Percentiles rank a stretch among this genome's conserved stretches.
Evolutionary conservation across 2,329 filamentous ascomycete genomes (phyloP).

Genomic region (Stagonosporopsis vannaccii): DNA sequence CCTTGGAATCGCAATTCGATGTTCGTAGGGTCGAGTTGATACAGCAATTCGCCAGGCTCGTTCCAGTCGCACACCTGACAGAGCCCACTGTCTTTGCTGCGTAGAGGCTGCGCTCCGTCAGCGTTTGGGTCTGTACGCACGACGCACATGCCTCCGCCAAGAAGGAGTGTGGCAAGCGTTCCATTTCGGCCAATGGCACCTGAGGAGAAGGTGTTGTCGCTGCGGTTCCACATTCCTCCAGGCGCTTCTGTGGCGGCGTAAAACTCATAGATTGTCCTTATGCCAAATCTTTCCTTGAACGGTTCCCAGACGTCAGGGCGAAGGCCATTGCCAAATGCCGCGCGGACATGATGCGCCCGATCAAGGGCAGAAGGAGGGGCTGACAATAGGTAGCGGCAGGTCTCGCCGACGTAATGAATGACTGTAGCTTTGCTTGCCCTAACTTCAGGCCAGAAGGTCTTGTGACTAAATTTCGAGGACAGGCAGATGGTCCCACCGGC

Average conservation of each 20-base stretch:
- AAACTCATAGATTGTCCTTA: constrained; percentile 49
- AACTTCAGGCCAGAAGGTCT: constrained; percentile 50
- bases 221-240: constrained; percentile 62
- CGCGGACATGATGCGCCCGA: constrained; percentile 41
- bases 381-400: constrained; percentile 49
- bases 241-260: constrained; percentile 61
- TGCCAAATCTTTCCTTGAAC: constrained; percentile 51
- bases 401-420: constrained; percentile 51
- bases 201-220: constrained; percentile 63
- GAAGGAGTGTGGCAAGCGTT: constrained; percentile 60
- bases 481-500: constrained; percentile 40
- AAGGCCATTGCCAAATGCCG: constrained; percentile 51
- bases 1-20: constrained; percentile 65
- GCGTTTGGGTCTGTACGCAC: constrained; percentile 72
- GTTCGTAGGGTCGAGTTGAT: constrained; percentile 40
- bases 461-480: constrained; percentile 45
- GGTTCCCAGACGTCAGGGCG: constrained; percentile 52
- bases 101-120: constrained; percentile 63
- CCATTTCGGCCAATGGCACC: constrained; percentile 77
- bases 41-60: constrained; percentile 75
- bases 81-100: constrained; percentile 71
- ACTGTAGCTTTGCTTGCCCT: constrained; percentile 45
- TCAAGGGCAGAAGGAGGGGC: constrained; percentile 42
- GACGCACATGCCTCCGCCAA: constrained; percentile 64
- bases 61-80: constrained; percentile 67